Percentiles rank a stretch among this genome's conserved stretches.
Evolutionary conservation across 1,139 yeast species (phyloP).

Genomic region (Meyerozyma guilliermondii): DNA sequence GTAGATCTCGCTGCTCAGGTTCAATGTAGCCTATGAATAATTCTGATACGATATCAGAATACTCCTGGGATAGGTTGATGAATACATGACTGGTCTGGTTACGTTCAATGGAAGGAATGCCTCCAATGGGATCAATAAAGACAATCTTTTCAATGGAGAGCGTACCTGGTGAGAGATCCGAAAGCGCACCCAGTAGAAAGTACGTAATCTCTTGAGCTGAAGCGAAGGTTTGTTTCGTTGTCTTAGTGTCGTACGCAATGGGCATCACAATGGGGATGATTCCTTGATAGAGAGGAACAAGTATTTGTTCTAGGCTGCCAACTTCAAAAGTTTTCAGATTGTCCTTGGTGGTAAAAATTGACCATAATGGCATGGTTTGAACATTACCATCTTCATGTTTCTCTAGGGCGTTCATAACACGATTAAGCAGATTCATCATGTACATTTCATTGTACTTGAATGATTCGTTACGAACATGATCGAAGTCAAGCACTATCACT

Average conservation of each 20-base stretch:
- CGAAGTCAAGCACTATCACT: constrained; percentile 31
- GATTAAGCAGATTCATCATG: constrained; percentile 30
- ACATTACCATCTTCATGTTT: constrained; percentile 20
- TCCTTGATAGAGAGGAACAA: constrained; percentile 41
- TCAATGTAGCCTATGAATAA: constrained; percentile 48
- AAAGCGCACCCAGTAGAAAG: constrained; percentile 23
- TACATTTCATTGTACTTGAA: constrained; percentile 31
- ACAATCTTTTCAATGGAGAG: constrained; percentile 74
- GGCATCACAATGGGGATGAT: constrained; percentile 62
- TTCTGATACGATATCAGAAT: constrained; percentile 59
- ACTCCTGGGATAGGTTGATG: constrained; percentile 82
- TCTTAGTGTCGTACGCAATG: constrained; percentile 38
- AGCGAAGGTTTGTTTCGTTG: constrained; percentile 25
- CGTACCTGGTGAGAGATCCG: constrained; percentile 21
- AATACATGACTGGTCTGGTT: constrained; percentile 81
- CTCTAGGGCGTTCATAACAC: constrained; percentile 22
- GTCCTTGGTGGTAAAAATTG: constrained; percentile 19
- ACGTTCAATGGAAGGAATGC: constrained; percentile 84
- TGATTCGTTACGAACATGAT: constrained; percentile 20
- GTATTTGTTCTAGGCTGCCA: constrained; percentile 27
- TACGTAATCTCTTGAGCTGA: constrained; percentile 30
- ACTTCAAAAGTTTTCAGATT: constrained; percentile 10
- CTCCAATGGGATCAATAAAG: constrained; percentile 77
- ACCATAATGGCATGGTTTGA: constrained; percentile 24
- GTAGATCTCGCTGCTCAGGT: constrained; percentile 43